Percentiles rank a stretch among this genome's conserved stretches.
Evolutionary conservation across 352 stramenopile genomes (phyloP).

Genomic region (Pythium apleroticum): DNA sequence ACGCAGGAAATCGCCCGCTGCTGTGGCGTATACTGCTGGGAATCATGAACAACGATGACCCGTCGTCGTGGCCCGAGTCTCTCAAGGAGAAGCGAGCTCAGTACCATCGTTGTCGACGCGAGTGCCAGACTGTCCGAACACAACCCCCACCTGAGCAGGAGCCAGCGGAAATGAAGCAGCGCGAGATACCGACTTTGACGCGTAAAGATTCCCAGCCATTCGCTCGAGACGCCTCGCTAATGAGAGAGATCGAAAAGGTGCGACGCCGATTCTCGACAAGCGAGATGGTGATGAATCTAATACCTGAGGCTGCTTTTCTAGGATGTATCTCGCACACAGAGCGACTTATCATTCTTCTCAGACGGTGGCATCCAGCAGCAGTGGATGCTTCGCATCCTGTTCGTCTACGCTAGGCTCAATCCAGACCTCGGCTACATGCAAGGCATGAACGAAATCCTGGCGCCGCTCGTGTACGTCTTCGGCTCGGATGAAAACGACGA

Average conservation of each 20-base stretch:
- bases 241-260: slow-evolving; percentile 71
- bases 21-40: slow-evolving; percentile 26
- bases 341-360: slow-evolving; percentile 49
- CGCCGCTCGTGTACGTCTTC: slow-evolving; percentile 78
- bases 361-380: slow-evolving; percentile 49
- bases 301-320: slow-evolving; percentile 17
- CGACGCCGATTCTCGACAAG: background rate
- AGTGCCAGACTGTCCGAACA: slow-evolving; percentile 22
- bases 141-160: background rate
- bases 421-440: slow-evolving; percentile 90
- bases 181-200: background rate
- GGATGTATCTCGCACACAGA: slow-evolving; percentile 64
- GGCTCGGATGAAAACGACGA: slow-evolving; percentile 47
- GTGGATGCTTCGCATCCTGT: slow-evolving; percentile 72
- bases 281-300: background rate
- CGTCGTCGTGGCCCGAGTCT: background rate
- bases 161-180: slow-evolving; percentile 9
- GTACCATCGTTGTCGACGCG: slow-evolving; percentile 28
- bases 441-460: slow-evolving; percentile 95
- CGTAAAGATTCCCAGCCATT: slow-evolving; percentile 14
- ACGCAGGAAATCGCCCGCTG: slow-evolving; percentile 3
- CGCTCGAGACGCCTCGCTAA: slow-evolving; percentile 38
- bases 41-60: slow-evolving; percentile 8
- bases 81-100: slow-evolving; percentile 20
- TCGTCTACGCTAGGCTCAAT: slow-evolving; percentile 78